phyloP scores from a whole-genome alignment of 1,284 basidiomycete species.

The Rhizopogon parksii region DNA sequence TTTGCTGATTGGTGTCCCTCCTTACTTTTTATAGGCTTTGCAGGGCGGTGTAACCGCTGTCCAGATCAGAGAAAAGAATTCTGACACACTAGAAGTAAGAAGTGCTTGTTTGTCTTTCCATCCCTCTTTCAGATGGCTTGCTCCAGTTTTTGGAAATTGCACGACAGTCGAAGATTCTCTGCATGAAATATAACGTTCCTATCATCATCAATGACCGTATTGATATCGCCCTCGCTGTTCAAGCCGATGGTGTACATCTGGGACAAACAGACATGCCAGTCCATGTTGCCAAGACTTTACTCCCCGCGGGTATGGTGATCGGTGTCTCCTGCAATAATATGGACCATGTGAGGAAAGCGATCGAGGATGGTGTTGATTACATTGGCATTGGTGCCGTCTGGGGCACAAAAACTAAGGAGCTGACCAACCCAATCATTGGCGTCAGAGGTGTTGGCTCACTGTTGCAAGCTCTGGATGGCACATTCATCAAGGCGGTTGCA shows the following conservation, averaged over 20 bases:
- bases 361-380: slow-evolving; percentile 69
- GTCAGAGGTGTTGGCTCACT: slow-evolving; percentile 62
- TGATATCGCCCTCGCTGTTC: slow-evolving; percentile 77
- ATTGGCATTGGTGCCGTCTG: slow-evolving; percentile 82
- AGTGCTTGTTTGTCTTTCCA: background rate
- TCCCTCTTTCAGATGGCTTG: background rate
- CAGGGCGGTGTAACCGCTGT: slow-evolving; percentile 86
- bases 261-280: slow-evolving; percentile 90
- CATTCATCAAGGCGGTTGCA: slow-evolving; percentile 64
- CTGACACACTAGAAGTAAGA: slow-evolving; percentile 71
- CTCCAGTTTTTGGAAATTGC: slow-evolving; percentile 77
- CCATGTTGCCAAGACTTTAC: slow-evolving; percentile 56
- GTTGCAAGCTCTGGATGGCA: slow-evolving; percentile 57
- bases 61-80: slow-evolving; percentile 81
- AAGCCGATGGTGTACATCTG: slow-evolving; percentile 80
- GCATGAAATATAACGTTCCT: slow-evolving; percentile 76
- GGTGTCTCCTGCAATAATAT: slow-evolving; percentile 76
- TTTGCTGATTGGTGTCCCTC: background rate
- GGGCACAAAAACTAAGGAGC: slow-evolving; percentile 67
- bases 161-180: slow-evolving; percentile 62
- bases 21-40: slow-evolving; percentile 46
- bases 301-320: slow-evolving; percentile 70
- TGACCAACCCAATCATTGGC: slow-evolving; percentile 53
- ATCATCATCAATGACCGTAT: slow-evolving; percentile 90
- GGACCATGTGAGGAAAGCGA: slow-evolving; percentile 55